Conservation (phyloP, 108 stramenopile genomes). For the Thalassiosira profunda region DNA sequence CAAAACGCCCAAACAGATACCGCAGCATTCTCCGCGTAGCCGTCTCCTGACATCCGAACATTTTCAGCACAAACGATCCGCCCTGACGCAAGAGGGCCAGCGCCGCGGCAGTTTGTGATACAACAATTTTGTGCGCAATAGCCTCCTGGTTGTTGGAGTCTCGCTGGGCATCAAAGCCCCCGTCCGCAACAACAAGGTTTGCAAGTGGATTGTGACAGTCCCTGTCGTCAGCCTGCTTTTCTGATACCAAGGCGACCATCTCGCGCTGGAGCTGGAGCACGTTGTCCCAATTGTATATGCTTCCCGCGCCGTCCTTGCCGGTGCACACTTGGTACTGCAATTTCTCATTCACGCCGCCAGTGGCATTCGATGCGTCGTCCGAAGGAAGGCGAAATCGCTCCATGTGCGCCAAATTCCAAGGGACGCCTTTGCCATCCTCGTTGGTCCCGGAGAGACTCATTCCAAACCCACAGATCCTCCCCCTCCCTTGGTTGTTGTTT, state of each 20-base stretch:
- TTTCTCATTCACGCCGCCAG: background rate
- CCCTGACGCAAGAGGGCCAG: constrained; percentile 58
- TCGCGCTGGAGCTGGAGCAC: constrained; percentile 49
- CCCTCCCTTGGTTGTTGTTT: background rate
- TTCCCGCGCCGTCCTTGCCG: constrained; percentile 83
- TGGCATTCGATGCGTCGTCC: background rate
- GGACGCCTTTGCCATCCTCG: constrained; percentile 72
- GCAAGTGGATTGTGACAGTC: background rate
- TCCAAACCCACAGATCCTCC: constrained; percentile 72
- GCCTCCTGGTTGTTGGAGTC: constrained; percentile 82
- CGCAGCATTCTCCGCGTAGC: constrained; percentile 47
- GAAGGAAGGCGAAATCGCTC: constrained; percentile 6
- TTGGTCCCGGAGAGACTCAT: constrained; percentile 81
- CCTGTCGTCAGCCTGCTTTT: background rate
- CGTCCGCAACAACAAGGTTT: constrained; percentile 84
- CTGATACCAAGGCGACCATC: constrained; percentile 12
- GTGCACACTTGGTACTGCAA: constrained; percentile 55
- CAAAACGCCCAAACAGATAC: constrained; percentile 40
- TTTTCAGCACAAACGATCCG: constrained; percentile 74
- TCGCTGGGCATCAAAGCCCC: constrained; percentile 92
- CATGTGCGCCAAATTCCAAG: constrained; percentile 68
- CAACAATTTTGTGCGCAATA: constrained; percentile 69
- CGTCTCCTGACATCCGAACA: constrained; percentile 79
- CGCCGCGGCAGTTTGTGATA: constrained; percentile 81
- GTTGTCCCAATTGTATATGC: constrained; percentile 89